Evolutionary conservation across 768 basidiomycete genomes (phyloP).

Genomic region (Tricholoma terreum): DNA sequence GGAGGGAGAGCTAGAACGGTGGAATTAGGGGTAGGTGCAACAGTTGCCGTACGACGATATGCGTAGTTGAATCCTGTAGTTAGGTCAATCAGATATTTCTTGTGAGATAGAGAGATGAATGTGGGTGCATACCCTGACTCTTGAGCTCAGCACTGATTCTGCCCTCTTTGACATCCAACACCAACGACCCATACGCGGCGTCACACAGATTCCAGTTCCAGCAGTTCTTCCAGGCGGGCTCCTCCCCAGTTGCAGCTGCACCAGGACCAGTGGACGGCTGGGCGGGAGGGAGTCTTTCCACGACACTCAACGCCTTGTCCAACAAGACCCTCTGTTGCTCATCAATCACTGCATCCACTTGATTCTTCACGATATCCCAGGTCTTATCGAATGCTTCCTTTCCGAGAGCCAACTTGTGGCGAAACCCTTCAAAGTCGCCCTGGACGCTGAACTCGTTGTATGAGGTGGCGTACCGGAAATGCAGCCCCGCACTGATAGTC

Average conservation of each 20-base stretch:
- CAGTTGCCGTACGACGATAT: constrained; percentile 74
- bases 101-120: not conserved
- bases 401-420: constrained; percentile 71
- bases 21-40: constrained; percentile 58
- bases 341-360: constrained; percentile 90
- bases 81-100: not conserved
- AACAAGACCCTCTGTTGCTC: constrained; percentile 85
- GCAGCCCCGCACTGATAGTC: constrained; percentile 90
- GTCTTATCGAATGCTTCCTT: constrained; percentile 86
- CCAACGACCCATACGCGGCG: constrained; percentile 85
- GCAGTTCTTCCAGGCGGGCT: constrained; percentile 96
- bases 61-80: constrained; percentile 89
- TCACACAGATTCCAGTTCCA: constrained; percentile 99
- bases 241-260: constrained; percentile 63
- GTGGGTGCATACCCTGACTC: constrained; percentile 67
- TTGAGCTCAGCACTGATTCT: constrained; percentile 89
- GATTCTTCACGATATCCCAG: constrained; percentile 91
- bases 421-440: constrained; percentile 83
- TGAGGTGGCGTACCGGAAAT: constrained; percentile 94
- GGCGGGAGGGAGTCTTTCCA: constrained; percentile 71
- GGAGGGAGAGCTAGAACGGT: constrained; percentile 47
- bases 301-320: constrained; percentile 84
- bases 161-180: constrained; percentile 89
- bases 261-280: constrained; percentile 45
- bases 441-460: constrained; percentile 98